phyloP scores from a whole-genome alignment of 2,329 filamentous ascomycete genomes.

The Sclerotinia borealis region DNA sequence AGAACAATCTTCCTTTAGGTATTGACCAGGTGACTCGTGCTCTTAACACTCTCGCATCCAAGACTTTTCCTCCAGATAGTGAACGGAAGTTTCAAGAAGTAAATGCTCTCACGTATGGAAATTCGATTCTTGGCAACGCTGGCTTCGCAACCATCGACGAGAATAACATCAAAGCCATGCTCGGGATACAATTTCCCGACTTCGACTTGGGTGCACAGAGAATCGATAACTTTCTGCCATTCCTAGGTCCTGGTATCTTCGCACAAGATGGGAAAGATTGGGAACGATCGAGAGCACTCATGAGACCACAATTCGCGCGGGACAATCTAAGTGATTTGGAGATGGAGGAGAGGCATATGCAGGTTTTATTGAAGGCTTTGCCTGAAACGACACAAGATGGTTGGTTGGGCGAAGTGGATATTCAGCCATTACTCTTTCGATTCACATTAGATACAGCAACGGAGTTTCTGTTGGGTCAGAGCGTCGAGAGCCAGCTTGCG shows the following conservation, averaged over 20 bases:
- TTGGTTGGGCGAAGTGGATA: conserved; percentile 42
- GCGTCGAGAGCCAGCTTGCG: conserved; percentile 38
- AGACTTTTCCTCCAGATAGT: conserved; percentile 25
- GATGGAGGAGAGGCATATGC: conserved; percentile 64
- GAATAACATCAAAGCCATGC: conserved; percentile 49
- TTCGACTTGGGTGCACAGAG: conserved; percentile 49
- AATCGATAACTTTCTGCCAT: conserved; percentile 43
- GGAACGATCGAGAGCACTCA: conserved; percentile 36
- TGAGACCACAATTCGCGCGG: conserved; percentile 49
- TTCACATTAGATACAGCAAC: conserved; percentile 48
- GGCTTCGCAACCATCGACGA: conserved; percentile 26
- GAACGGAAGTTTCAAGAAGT: conserved; percentile 33
- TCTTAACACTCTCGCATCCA: conserved; percentile 21
- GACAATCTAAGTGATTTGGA: conserved; percentile 60
- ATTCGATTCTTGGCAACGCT: conserved; percentile 19
- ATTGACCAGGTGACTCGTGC: conserved; percentile 26
- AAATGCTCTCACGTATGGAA: conserved; percentile 28
- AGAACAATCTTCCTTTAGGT: conserved; percentile 24
- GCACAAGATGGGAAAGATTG: conserved; percentile 29
- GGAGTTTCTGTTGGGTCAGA: conserved; percentile 50
- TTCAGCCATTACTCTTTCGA: conserved; percentile 57
- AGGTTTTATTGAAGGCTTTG: conserved; percentile 52
- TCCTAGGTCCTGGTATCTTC: conserved; percentile 31
- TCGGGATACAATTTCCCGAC: conserved; percentile 47
- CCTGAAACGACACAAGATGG: conserved; percentile 48